Evolutionary conservation across 1,139 yeast genomes (phyloP), one percentile per base, ranked within the genome.

Genomic region (Debaryomyces nepalensis): DNA sequence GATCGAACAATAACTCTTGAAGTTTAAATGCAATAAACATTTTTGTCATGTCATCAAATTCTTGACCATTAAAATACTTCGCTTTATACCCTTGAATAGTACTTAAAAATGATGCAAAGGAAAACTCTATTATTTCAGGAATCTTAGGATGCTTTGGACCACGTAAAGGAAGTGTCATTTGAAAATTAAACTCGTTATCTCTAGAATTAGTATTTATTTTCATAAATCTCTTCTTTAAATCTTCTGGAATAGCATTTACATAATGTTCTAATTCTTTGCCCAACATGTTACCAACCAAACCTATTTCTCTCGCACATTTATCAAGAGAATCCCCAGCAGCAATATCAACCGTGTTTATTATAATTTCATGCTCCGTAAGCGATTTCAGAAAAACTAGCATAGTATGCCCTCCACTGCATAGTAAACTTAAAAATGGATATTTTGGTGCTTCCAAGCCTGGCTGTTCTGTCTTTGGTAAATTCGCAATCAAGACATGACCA

Each of bases 341-440:
- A 20, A 90, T 87, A 58, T 93, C 99, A 21, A 81, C 66, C 0
- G 96, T 87, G 54, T 90, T 77, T 8, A 86, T 81, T 4, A 95
- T 56, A 1, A 93, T 77, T 46, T 80, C 81, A 63, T 93, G 99
- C 2, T 84, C 74, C 0, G 73, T 52, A 2, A 88, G 54, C 9
- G 84, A 68, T 29, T 64, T 67, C 51, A 91, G 85, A 5, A 80
- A 68, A 1, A 93, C 96, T 24, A 91, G 68, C 82, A 90, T 82
- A 0, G 99, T 90, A 57, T 93, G 99, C 0, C 99, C 99, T 0
- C 99, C 99, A 54, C 95, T 84, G 12, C 86, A 93, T 26, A 93
- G 67, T 20, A 93, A 64, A 53, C 95, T 87, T 18, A 89, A 55
- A 54, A 86, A 89, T 2, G 99, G 99, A 55, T 77, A 93, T 33